Conservation (phyloP, 2,329 filamentous ascomycete species). For the Erysiphe neolycopersici region DNA sequence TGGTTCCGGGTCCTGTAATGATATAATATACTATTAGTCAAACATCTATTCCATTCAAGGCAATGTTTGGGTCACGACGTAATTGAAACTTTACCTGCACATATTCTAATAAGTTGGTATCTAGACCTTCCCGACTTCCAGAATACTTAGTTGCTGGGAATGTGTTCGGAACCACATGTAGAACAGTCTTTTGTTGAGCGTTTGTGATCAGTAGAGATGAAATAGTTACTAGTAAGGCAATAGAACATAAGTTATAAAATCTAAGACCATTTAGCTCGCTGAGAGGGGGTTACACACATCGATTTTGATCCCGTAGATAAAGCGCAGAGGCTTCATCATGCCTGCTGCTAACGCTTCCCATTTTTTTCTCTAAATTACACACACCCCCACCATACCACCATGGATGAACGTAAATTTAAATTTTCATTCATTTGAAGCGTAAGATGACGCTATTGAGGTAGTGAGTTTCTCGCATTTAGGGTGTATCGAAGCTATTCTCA, state of each 20-base stretch:
- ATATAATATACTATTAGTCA: no score
- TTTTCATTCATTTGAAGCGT: neutral
- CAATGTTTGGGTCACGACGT: neutral
- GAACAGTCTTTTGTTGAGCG: constrained; percentile 46
- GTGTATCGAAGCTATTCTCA: no score
- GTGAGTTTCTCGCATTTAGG: neutral
- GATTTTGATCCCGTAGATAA: constrained; percentile 73
- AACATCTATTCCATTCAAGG: no score
- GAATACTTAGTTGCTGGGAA: constrained; percentile 61
- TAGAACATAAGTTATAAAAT: neutral
- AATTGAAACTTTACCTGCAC: constrained; percentile 38
- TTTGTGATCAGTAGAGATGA: constrained; percentile 62
- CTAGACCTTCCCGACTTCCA: constrained; percentile 43
- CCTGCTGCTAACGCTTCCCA: constrained; percentile 83
- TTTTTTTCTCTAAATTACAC: constrained; percentile 14
- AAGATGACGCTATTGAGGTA: neutral
- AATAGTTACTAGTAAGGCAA: constrained; percentile 42
- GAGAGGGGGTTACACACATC: constrained; percentile 34
- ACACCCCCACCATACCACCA: neutral
- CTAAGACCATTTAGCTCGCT: neutral
- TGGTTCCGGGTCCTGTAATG: constrained; percentile 46
- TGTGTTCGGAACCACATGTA: constrained; percentile 60
- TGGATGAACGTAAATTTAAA: neutral
- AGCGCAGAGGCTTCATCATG: constrained; percentile 58
- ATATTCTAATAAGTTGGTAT: constrained; percentile 61